phyloP scores from a whole-genome alignment of 441 rosid species.

The Euphorbia schlechtendalii region DNA sequence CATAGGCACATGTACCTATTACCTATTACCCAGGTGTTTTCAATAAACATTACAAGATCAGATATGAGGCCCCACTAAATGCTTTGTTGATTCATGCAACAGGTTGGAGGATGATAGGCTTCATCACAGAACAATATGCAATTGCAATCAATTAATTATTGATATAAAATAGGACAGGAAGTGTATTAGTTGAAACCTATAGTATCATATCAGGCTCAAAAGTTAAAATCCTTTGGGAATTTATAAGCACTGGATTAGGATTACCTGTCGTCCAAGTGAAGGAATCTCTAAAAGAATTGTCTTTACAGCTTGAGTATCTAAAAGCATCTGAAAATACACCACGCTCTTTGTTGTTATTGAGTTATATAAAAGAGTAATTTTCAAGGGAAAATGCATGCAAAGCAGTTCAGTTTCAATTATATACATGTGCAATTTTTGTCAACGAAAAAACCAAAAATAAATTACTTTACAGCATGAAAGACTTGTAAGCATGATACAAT shows the following conservation, averaged over 20 bases:
- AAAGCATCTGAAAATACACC: conserved; percentile 66
- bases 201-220: neutral
- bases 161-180: neutral
- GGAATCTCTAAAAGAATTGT: conserved; percentile 94
- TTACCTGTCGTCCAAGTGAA: conserved; percentile 86
- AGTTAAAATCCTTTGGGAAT: neutral
- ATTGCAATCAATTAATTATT: conserved; percentile 1
- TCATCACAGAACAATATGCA: neutral
- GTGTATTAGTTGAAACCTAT: neutral
- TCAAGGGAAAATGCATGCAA: neutral
- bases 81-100: neutral
- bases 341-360: neutral
- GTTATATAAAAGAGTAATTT: conserved; percentile 8
- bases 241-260: conserved; percentile 17
- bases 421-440: neutral
- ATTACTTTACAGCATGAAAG: neutral
- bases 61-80: neutral
- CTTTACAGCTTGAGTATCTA: conserved; percentile 97
- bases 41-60: neutral
- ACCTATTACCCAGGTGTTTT: no score
- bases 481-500: neutral
- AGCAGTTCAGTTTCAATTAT: neutral
- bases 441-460: neutral
- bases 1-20: no score
- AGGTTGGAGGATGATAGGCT: neutral